A percentile compares a stretch with the other conserved stretches of the same genome.
Evolutionary conservation across 2,329 filamentous ascomycete genomes (phyloP).

Genomic region (Monosporascus sp.): DNA sequence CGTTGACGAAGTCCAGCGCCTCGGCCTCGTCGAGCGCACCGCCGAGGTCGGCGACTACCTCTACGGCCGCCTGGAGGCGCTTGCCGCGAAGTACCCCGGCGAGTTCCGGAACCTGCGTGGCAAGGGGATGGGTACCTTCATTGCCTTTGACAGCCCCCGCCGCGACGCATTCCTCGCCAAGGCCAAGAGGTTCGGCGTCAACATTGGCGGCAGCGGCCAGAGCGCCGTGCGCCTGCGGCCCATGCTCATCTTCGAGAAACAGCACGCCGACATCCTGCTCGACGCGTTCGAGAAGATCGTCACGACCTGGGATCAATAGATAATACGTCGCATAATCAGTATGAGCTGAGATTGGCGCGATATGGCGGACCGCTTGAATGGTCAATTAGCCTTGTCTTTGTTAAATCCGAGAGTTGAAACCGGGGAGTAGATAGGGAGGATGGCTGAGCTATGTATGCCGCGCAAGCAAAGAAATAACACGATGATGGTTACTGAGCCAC

Average conservation of each 20-base stretch:
- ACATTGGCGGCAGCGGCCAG: slow-evolving; percentile 79
- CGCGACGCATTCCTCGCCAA: slow-evolving; percentile 74
- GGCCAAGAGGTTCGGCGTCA: slow-evolving; percentile 77
- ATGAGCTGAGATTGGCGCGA: no score
- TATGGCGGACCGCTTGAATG: no score
- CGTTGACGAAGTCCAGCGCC: slow-evolving; percentile 71
- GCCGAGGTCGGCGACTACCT: slow-evolving; percentile 75
- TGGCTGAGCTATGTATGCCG: no score
- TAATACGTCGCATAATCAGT: no score
- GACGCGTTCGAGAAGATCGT: slow-evolving; percentile 73
- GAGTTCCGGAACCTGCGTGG: slow-evolving; percentile 81
- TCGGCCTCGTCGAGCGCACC: slow-evolving; percentile 76
- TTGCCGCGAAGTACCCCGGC: slow-evolving; percentile 67
- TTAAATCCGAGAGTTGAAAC: no score
- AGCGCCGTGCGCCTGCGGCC: slow-evolving; percentile 74
- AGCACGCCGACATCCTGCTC: slow-evolving; percentile 81
- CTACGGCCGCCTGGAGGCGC: slow-evolving; percentile 61
- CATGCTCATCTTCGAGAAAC: slow-evolving; percentile 90
- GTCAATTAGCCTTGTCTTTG: no score
- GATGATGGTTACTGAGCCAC: no score
- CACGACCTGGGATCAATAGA: slow-evolving; percentile 29
- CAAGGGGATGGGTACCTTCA: slow-evolving; percentile 85
- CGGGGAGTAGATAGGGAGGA: no score
- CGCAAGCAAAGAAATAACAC: no score
- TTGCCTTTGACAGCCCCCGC: slow-evolving; percentile 81